Evolutionary conservation across 305 asterid species (phyloP).

Genomic region (Salvia sclarea): DNA sequence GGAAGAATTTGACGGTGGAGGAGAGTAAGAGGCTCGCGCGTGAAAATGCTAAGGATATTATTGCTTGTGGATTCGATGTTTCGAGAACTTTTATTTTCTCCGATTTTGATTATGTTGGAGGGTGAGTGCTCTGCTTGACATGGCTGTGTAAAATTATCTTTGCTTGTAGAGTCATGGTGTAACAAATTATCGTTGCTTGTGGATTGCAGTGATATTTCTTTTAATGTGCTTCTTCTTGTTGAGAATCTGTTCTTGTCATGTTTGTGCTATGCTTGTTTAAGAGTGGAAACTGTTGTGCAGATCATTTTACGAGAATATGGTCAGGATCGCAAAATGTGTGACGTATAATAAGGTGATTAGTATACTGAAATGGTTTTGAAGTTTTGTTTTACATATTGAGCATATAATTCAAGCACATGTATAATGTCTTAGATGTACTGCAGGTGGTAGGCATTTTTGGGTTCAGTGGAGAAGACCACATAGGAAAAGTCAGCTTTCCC

Average conservation of each 20-base stretch:
- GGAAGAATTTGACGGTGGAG: slow-evolving; percentile 91
- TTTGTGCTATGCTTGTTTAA: slow-evolving; percentile 9
- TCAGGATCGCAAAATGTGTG: slow-evolving; percentile 77
- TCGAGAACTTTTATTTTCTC: slow-evolving; percentile 92
- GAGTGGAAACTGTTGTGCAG: slow-evolving; percentile 42
- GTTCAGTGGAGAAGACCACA: slow-evolving; percentile 93
- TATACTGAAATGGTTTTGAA: slow-evolving; percentile 1
- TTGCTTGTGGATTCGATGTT: slow-evolving; percentile 94
- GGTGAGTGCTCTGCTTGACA: slow-evolving; percentile 49
- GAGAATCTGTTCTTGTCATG: slow-evolving; percentile 10
- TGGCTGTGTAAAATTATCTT: background rate
- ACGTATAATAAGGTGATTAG: slow-evolving; percentile 80
- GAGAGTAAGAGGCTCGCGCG: slow-evolving; percentile 95
- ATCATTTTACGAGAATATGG: slow-evolving; percentile 85
- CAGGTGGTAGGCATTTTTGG: slow-evolving; percentile 94
- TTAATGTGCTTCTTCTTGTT: background rate
- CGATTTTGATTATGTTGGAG: slow-evolving; percentile 88
- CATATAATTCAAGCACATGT: slow-evolving; percentile 18
- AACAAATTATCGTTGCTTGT: background rate
- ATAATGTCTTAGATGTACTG: slow-evolving; percentile 21
- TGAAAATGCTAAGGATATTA: slow-evolving; percentile 94
- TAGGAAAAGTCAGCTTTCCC: slow-evolving; percentile 89
- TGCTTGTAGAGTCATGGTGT: background rate
- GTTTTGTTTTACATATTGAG: background rate
- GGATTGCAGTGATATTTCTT: background rate